A percentile compares a stretch with the other conserved stretches of the same genome.
Evolutionary conservation across 2,329 filamentous ascomycete genomes (phyloP).

Genomic region (Didymella sp.): DNA sequence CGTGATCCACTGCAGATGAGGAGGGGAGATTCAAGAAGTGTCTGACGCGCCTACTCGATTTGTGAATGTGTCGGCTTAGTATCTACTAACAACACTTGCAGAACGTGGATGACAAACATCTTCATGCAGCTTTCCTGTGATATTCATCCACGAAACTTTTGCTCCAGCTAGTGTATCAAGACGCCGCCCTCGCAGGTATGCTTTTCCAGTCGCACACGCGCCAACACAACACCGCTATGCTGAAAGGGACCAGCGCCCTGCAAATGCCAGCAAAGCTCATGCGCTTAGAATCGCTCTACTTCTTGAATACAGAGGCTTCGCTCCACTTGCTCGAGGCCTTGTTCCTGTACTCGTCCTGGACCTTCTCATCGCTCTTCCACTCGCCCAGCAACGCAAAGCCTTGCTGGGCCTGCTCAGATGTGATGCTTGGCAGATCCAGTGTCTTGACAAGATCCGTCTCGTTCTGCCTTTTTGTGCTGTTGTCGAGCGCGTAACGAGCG

Average conservation of each 20-base stretch:
- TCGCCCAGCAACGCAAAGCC: slow-evolving; percentile 59
- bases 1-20: slow-evolving; percentile 5
- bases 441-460: slow-evolving; percentile 70
- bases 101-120: neutral
- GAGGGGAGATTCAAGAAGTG: too few relatives aligned
- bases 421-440: slow-evolving; percentile 60
- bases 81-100: neutral
- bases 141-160: neutral
- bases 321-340: slow-evolving; percentile 51
- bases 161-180: neutral
- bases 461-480: slow-evolving; percentile 61
- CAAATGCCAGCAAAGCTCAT: slow-evolving; percentile 6
- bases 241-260: slow-evolving; percentile 1
- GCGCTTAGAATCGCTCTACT: slow-evolving; percentile 17
- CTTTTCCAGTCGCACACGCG: neutral
- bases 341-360: slow-evolving; percentile 58
- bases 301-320: slow-evolving; percentile 47
- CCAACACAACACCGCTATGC: slow-evolving; percentile 10
- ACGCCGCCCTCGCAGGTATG: neutral
- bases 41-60: neutral
- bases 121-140: neutral
- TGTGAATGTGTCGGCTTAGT: neutral
- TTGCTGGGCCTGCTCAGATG: slow-evolving; percentile 64
- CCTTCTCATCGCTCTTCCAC: slow-evolving; percentile 59
- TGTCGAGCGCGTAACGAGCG: slow-evolving; percentile 64